phyloP scores from a whole-genome alignment of 2,329 filamentous ascomycete genomes.

The Arthrobotrys sinensis region DNA sequence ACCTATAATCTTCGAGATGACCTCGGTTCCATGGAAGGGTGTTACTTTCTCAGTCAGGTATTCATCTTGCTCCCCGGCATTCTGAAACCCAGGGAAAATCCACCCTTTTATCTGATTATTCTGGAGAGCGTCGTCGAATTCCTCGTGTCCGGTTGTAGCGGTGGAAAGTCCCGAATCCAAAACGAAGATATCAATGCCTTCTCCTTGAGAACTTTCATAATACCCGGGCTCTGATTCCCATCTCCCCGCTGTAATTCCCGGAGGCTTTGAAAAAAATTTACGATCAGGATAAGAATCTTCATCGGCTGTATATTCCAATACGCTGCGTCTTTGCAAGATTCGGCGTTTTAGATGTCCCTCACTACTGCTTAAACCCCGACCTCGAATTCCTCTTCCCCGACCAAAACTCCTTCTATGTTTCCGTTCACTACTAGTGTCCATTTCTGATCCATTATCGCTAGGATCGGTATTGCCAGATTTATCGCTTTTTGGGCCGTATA shows the following conservation, averaged over 20 bases:
- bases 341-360: not conserved
- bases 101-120: conserved; percentile 30
- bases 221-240: not conserved
- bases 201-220: conserved; percentile 17
- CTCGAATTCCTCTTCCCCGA: too few relatives aligned
- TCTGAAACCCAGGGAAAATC: not conserved
- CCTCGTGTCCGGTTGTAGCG: not conserved
- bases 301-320: not conserved
- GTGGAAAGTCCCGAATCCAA: conserved; percentile 15
- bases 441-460: too few relatives aligned
- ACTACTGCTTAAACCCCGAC: too few relatives aligned
- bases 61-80: not conserved
- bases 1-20: conserved; percentile 34
- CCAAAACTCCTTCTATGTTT: too few relatives aligned
- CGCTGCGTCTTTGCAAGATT: not conserved
- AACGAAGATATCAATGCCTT: conserved; percentile 22
- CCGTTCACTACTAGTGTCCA: too few relatives aligned
- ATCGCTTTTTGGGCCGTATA: too few relatives aligned
- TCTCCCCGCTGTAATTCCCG: not conserved
- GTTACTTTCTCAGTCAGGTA: too few relatives aligned
- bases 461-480: too few relatives aligned
- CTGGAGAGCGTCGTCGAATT: conserved; percentile 10
- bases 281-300: not conserved
- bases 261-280: conserved; percentile 10
- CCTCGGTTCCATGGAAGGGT: conserved; percentile 31